Percentiles rank a stretch among this genome's conserved stretches.
Evolutionary conservation across 2,329 filamentous ascomycete genomes (phyloP).

Genomic region (Trichoderma semiorbis): DNA sequence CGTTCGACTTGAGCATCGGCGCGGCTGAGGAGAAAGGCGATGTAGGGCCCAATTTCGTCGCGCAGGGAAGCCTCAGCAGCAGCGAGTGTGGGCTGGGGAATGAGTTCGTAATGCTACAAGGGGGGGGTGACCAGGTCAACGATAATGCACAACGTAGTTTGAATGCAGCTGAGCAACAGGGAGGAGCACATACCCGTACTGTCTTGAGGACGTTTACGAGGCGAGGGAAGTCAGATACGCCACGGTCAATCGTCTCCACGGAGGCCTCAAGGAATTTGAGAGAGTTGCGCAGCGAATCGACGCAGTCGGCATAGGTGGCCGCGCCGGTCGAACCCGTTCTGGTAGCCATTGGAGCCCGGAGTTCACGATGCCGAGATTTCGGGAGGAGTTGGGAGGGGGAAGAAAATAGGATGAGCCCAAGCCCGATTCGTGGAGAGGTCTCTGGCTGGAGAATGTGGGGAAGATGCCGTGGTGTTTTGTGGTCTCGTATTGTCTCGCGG

Average conservation of each 20-base stretch:
- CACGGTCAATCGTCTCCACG: constrained; percentile 53
- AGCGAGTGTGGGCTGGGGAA: constrained; percentile 78
- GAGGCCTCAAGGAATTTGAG: constrained; percentile 59
- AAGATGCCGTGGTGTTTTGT: neutral
- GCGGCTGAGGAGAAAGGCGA: constrained; percentile 71
- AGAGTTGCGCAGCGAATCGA: constrained; percentile 57
- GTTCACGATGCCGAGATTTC: constrained; percentile 15
- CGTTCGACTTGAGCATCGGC: constrained; percentile 82
- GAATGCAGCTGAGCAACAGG: neutral
- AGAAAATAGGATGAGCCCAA: neutral
- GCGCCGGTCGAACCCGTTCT: constrained; percentile 27
- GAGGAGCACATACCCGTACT: constrained; percentile 46
- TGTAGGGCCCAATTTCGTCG: constrained; percentile 85
- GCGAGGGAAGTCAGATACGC: constrained; percentile 57
- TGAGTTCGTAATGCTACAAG: constrained; percentile 81
- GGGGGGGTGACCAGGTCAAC: constrained; percentile 12
- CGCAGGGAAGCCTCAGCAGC: constrained; percentile 80
- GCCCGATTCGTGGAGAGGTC: neutral
- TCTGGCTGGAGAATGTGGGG: constrained; percentile 16
- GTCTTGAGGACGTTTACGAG: constrained; percentile 55
- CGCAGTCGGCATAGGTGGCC: constrained; percentile 53
- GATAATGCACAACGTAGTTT: neutral
- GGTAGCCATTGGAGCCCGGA: constrained; percentile 21
- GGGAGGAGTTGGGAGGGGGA: constrained; percentile 5
- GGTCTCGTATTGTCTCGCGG: constrained; percentile 2